Base-by-base conservation (phyloP, 2,329 filamentous ascomycete species). In the Verruconis gallopava region DNA sequence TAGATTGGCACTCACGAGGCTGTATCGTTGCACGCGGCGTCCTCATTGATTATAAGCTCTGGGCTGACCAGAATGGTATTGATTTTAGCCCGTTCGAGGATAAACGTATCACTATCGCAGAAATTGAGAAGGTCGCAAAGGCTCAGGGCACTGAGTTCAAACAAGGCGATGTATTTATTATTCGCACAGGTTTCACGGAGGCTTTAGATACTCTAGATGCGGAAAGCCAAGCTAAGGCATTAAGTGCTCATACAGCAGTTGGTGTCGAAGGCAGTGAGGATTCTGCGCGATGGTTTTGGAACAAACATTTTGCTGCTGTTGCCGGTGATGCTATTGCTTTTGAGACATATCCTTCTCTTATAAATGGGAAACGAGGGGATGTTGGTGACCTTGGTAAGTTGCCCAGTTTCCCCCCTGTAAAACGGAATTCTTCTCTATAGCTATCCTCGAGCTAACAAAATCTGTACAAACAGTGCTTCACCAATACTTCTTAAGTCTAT, bases 11-110 rank as follows among this genome's bases (percentile, higher is more conserved):
- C 46, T 47, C 57, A 2, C 58, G 59, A 1, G 72, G 0, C 22
- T 70, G 70, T 2, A 50, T 76, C 9, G 69, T 71, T 3, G 71
- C 64, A 0, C 62, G 75, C 2, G 73, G 71, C 3, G 68, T 77
- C 1, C 57, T 78, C 15, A 61, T 78, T 38, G 73, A 77, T 54
- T 76, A 64, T 45, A 55, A 53, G 9, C 48, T 59, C 6, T 75
- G 69, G 41, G 64, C 70, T 6, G 62, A 69, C 39, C 63, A 63
- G 5, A 67, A 70, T 42, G 65, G 67, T 6, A 67, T 69, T 20
- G 45, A 57, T 3, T 73, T 69, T 46, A 63, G 73, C 48, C 66
- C 73, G 1, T 67, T 75, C 37, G 65, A 65, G 3, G 60, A 64
- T 0, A 62, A 75, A 49, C 63, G 66, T 19, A 77, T 79, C 53